Base-by-base conservation (phyloP, 106 monocot species). In the Narthecium ossifragum region DNA sequence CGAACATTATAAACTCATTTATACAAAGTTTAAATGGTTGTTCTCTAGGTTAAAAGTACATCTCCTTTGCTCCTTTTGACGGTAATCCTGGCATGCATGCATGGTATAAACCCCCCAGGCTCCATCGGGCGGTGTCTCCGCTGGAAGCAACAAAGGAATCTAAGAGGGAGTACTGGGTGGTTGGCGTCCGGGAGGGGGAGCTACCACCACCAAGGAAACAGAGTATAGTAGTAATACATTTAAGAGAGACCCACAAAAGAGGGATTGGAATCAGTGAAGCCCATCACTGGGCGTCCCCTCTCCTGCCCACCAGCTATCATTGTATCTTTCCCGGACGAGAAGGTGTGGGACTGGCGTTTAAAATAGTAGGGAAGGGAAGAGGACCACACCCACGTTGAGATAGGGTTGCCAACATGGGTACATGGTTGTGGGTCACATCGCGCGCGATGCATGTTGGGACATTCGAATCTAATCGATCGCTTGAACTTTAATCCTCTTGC, bases 171-270 rank as follows among this genome's bases (percentile, higher is more conserved):
- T n/a, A 24, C 2, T 22, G 36, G 36, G 2, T 24, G 6, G 23
- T 49, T 2, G 21, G 49, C 23, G 21, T 2, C n/a, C 17, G 49
- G 23, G 18, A 8, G 49, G 23, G 5, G 23, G 49, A 20, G 49
- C 49, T 49, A 49, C 49, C 49, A 49, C 49, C 49, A 9, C 1
- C 2, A 49, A 49, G 49, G 49, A 49, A 49, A 22, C 49, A 49
- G 20, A 20, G 43, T 4, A 43, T 18, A 43, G 18, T 43, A 43
- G 18, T 10, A 13, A 17, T 18, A 43, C 18, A 13, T 17, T 17
- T 43, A 13, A 43, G 10, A 43, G 18, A 13, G 18, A 7, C 14
- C 43, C 43, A 43, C 11, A 43, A 43, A 43, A 43, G 36, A 43
- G 11, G 18, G 18, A 43, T 43, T 1, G 43, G 43, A 43, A 0